Percentiles rank a stretch among this genome's conserved stretches.
phyloP scores from a whole-genome alignment of 2,329 filamentous ascomycete species.

The Aspergillus pseudoviridinutans region DNA sequence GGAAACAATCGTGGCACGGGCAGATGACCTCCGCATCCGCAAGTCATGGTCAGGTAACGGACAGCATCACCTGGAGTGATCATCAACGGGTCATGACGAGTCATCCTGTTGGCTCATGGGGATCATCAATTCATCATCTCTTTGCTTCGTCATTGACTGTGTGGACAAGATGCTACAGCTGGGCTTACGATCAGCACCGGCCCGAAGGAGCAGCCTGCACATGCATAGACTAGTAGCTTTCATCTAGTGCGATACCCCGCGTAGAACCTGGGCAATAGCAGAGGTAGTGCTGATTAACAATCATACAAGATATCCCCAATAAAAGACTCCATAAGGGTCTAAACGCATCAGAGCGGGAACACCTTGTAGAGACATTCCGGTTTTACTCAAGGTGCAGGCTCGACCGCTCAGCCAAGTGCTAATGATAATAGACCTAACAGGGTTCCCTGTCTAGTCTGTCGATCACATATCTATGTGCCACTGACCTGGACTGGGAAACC shows the following conservation, averaged over 20 bases:
- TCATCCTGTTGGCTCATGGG: neutral
- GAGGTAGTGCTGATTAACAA: neutral
- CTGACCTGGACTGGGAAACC: neutral
- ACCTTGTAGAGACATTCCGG: neutral
- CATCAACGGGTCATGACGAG: neutral
- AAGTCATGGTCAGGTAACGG: neutral
- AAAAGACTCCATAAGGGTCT: neutral
- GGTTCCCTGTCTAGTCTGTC: neutral
- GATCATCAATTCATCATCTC: neutral
- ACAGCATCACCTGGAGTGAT: neutral
- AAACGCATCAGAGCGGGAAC: neutral
- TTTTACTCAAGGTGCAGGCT: neutral
- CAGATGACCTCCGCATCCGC: neutral
- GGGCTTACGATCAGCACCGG: neutral
- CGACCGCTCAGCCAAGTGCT: neutral
- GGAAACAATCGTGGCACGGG: neutral
- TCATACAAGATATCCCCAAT: neutral
- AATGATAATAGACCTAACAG: neutral
- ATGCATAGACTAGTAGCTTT: neutral
- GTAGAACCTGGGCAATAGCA: neutral
- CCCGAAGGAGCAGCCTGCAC: neutral
- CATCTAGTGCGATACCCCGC: no score
- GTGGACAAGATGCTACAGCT: neutral
- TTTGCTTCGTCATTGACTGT: no score
- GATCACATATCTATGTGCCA: neutral